Evolutionary conservation across 2,329 filamentous ascomycete genomes (phyloP), one percentile per base, ranked within the genome.

Genomic region (Phialophora tarda): DNA sequence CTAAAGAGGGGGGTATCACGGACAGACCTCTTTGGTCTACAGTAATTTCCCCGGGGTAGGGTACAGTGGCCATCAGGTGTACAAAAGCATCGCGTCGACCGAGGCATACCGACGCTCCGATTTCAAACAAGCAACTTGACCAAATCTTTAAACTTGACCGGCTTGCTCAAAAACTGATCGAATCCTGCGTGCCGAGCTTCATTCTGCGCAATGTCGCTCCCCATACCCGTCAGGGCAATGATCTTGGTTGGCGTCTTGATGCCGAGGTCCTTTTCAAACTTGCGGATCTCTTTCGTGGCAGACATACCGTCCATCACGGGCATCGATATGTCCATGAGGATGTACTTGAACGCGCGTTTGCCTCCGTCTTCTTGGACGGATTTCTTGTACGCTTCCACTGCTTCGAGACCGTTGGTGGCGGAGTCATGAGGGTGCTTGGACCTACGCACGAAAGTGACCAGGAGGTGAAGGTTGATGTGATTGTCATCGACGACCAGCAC

Each of bases 271-370:
- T 72, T 77, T 63, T 80, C 78, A n/a, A 78, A 71, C 8, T 75
- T 70, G 11, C 82, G 78, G 58, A 83, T 83, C n/a, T 77, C 77
- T 7, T 80, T 77, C 4, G 81, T 81, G 1, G 81, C 79, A 69
- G 81, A 78, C 56, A 82, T 81, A 0, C 81, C 81, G 68, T 82
- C 79, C 79, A 82, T 81, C 4, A 82, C 77, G 0, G 81, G 81
- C 80, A 83, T 83, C 1, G 77, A 79, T 41, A 82, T 81, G 57
- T 82, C 76, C 80, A 82, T 82, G 67, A 82, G 81, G 57, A 82
- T 79, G 32, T 81, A 77, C 66, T 82, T 79, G 62, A 79, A 80
- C 7, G 77, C 76, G 44, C 74, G 70, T 32, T 69, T 75, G 61
- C 53, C 70, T 69, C 64, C 80, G 75, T 5, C 75, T 75, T 67